Evolutionary conservation across 2,329 filamentous ascomycete species (phyloP), one percentile per base, ranked within the genome.

Genomic region (Fusarium nygamai): DNA sequence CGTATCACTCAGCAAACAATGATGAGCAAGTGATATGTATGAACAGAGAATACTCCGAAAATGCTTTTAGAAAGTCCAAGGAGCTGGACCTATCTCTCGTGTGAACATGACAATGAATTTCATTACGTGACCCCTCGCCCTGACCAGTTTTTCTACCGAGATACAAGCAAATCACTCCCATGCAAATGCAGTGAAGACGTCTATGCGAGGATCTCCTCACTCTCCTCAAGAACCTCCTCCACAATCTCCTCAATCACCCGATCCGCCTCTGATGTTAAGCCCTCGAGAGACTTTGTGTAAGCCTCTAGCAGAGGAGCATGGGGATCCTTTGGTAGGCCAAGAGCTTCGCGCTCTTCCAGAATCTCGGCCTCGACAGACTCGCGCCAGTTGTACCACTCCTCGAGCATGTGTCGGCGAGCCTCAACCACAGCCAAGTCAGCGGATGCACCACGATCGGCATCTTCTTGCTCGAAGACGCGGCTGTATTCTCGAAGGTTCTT

Each of bases 401-500:
- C 90, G 78, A 99, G 91, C 80, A 94, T 86, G 79, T 91, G 88
- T 81, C 96, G 92, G 77, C 96, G 91, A 77, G 91, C 92, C 84
- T 98, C 96, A 72, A 99, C 93, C 58, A 99, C 95, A 41, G 95
- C 96, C 80, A 95, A 91, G 86, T 98, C 96, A 78, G 96, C 96
- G 64, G 94, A 96, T 72, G 95, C 96, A 81, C 95, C 95, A 81
- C 96, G 95, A 82, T 97, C 95, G 74, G 93, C 91, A 84, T 99
- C 97, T 82, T 98, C 93, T 85, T 98, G 94, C 78, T 99, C 96
- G 83, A 99, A 99, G 75, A 93, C 88, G 82, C 94, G 94, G 83
- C 92, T 94, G 90, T 98, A 99, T 85, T 98, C 96, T 78, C 96
- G 94, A 63, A 99, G 92, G 85, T 98, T 99, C 91, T 98, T 98